Base-by-base conservation (phyloP, 1,139 yeast genomes). In the Hanseniaspora sp. region DNA sequence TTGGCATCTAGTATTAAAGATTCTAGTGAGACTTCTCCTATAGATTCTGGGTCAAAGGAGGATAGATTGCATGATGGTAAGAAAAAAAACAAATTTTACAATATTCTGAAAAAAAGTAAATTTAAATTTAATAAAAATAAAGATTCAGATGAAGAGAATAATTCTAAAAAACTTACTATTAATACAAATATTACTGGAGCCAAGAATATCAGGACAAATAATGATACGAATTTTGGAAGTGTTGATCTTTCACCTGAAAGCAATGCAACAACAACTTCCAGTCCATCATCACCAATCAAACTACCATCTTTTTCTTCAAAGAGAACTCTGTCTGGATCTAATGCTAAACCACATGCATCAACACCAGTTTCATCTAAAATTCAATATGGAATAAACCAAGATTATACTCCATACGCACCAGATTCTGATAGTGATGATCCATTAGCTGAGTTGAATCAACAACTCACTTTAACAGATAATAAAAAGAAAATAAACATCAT, bases 211-310 rank as follows among this genome's bases (percentile, higher is more conserved):
- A 37, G 2, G 2, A 37, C 40, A 15, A n/a, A 15, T 9, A 31
- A 42, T 33, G 9, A 37, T 31, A 40, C 18, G 5, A 28, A 29
- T 40, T 18, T 46, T 43, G 28, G 28, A 6, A 34, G 28, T 9
- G 8, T 23, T 5, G 13, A 7, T 23, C 28, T 12, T 7, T 48
- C 52, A 1, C 52, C 52, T 7, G 37, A 48, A 8, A 18, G 44
- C 9, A 43, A 15, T 30, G 9, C 23, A 13, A 30, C 8, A 6
- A 18, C 43, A 6, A 37, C 5, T 15, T 11, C 44, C 33, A 51
- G 54, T 17, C 54, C 54, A 8, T 51, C 54, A 7, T 51, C 48
- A 6, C 54, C 54, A 12, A 47, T 51, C 17, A 51, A 44, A 29
- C n/a, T 51, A 35, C 54, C 54, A n/a, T 34, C 48, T 2, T 51